Evolutionary conservation across 345 rosid species (phyloP).

Genomic region (Eucalyptus tenuipes): DNA sequence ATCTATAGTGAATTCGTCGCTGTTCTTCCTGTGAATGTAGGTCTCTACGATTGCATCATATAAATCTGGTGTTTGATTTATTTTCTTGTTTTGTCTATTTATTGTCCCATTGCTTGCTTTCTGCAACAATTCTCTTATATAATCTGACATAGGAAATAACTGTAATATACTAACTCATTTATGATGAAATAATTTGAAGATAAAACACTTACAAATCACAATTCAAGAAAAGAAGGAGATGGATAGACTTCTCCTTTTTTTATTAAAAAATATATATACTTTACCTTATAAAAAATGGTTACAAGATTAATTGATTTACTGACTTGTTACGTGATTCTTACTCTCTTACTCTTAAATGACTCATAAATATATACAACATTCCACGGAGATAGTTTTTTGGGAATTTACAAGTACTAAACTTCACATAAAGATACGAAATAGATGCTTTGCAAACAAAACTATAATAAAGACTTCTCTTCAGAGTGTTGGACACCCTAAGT

Average conservation of each 20-base stretch:
- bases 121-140: too few relatives aligned
- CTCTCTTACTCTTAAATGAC: not conserved
- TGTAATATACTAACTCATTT: not conserved
- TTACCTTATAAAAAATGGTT: too few relatives aligned
- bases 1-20: fast-evolving
- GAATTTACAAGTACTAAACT: not conserved
- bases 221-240: not conserved
- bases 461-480: too few relatives aligned
- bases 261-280: too few relatives aligned
- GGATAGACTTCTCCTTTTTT: not conserved
- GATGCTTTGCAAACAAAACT: not conserved
- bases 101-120: too few relatives aligned
- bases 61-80: too few relatives aligned
- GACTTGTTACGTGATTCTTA: not conserved
- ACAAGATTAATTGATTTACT: not conserved
- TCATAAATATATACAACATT: not conserved
- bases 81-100: too few relatives aligned
- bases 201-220: not conserved
- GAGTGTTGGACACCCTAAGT: too few relatives aligned
- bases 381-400: not conserved
- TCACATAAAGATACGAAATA: too few relatives aligned
- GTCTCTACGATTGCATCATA: fast-evolving
- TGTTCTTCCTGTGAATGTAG: fast-evolving
- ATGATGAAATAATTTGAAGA: too few relatives aligned
- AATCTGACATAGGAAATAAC: fast-evolving